Base-by-base conservation (phyloP, 768 basidiomycete species). In the Mycena polygramma region DNA sequence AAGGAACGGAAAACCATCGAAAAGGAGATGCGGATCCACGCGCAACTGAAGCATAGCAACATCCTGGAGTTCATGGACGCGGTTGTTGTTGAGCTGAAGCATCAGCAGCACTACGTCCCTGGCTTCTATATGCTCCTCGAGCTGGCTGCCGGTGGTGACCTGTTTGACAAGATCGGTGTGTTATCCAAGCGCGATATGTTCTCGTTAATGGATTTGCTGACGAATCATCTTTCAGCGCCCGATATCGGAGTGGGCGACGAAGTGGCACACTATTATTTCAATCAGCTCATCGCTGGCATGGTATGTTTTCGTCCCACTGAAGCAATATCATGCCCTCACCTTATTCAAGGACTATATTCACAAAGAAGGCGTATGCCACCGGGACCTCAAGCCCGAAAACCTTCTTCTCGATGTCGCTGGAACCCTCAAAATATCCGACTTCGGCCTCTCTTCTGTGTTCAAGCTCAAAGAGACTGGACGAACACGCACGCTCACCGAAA, bases 161-260 rank as follows among this genome's bases (percentile, higher is more conserved):
- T 99, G 39, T 99, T 99, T 79, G 98, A 99, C 81, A 99, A 98
- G 84, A 99, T 99, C 60, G 94, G 97, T 97, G 76, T 51, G 92
- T 13, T 39, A 1, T 60, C 41, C 15, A 10, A 17, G 45, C 57
- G 58, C 36, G 11, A 41, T 4, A 7, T 9, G 2, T 49, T 20
- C 13, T 22, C 7, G 35, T 4, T 7, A 4, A 1, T 9, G 26
- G 26, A 4, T 10, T 39, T 17, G 1, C 49, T 63, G 17, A 35
- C 51, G 24, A 59, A 54, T 7, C 17, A 63, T 39, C 48, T 26
- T 37, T 52, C 58, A 99, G 98, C 92, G 4, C 96, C 98, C 1
- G 95, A 99, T 79, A 85, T 94, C 9, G 98, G 98, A 7, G 86
- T 97, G 2, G 87, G 89, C 26, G 93, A 96, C 66, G 92, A 97